Evolutionary conservation across 2,329 filamentous ascomycete species (phyloP).

Genomic region (Xylariaceae sp.): DNA sequence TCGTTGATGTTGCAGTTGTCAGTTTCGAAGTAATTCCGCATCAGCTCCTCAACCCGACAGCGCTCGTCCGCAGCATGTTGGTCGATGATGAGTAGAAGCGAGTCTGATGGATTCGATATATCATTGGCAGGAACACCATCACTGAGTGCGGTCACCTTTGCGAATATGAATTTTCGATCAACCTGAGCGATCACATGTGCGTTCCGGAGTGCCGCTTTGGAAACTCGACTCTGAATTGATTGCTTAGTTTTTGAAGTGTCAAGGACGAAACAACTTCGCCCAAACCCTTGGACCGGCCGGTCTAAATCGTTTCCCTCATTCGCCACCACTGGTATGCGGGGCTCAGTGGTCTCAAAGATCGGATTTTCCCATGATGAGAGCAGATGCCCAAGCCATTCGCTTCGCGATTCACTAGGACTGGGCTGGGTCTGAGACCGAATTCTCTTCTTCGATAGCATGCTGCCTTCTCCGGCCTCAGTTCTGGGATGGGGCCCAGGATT

Average conservation of each 20-base stretch:
- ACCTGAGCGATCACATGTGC: slow-evolving; percentile 76
- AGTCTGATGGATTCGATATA: not conserved
- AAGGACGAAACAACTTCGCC: slow-evolving; percentile 10
- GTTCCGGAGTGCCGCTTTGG: slow-evolving; percentile 53
- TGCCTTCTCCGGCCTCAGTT: slow-evolving; percentile 19
- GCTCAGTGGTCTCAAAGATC: slow-evolving; percentile 56
- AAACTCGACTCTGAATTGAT: slow-evolving; percentile 47
- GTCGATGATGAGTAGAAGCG: slow-evolving; percentile 71
- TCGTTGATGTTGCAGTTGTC: not conserved
- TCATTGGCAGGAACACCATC: not conserved
- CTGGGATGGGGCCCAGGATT: slow-evolving; percentile 29
- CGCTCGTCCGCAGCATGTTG: slow-evolving; percentile 95
- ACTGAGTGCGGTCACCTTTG: slow-evolving; percentile 45
- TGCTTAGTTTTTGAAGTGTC: slow-evolving; percentile 21
- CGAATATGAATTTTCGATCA: slow-evolving; percentile 83
- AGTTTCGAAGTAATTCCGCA: slow-evolving; percentile 47
- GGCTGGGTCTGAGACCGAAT: slow-evolving; percentile 14
- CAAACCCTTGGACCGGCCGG: slow-evolving; percentile 14
- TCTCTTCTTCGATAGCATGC: slow-evolving; percentile 11
- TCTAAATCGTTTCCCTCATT: slow-evolving; percentile 24
- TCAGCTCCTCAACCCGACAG: slow-evolving; percentile 70
- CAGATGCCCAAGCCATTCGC: slow-evolving; percentile 57
- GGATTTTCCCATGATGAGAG: slow-evolving; percentile 71
- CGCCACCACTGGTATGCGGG: slow-evolving; percentile 40
- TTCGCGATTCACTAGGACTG: slow-evolving; percentile 14